Conservation (phyloP, 2,329 filamentous ascomycete genomes). For the Ophiostoma perfectum region DNA sequence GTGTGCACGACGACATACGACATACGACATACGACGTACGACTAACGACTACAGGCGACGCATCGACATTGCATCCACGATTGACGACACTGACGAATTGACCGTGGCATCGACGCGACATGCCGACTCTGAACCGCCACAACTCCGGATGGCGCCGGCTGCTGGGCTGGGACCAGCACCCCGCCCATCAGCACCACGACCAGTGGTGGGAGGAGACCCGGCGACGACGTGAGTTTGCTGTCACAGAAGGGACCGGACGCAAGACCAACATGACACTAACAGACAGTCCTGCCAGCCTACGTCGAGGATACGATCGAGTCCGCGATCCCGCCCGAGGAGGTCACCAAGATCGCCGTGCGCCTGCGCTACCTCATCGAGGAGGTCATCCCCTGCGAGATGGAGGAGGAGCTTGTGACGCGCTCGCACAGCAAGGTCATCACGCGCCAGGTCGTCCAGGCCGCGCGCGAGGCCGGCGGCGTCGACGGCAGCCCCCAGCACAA, state of each 20-base stretch:
- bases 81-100: not conserved
- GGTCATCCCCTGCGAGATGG: slow-evolving; percentile 83
- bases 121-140: not conserved
- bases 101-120: not conserved
- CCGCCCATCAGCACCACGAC: slow-evolving; percentile 28
- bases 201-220: slow-evolving; percentile 33
- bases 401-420: slow-evolving; percentile 65
- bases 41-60: not conserved
- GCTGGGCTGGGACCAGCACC: slow-evolving; percentile 33
- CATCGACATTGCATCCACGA: not conserved
- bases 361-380: slow-evolving; percentile 87
- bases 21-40: not conserved
- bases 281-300: slow-evolving; percentile 61
- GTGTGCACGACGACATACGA: not conserved
- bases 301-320: slow-evolving; percentile 55
- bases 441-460: slow-evolving; percentile 68
- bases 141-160: slow-evolving; percentile 28
- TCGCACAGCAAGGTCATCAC: slow-evolving; percentile 87
- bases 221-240: slow-evolving; percentile 29
- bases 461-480: slow-evolving; percentile 73
- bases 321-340: slow-evolving; percentile 68
- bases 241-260: not conserved
- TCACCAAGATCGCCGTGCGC: slow-evolving; percentile 83
- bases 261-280: not conserved
- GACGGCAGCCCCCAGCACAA: slow-evolving; percentile 71